Evolutionary conservation across 2,329 filamentous ascomycete genomes (phyloP).

Genomic region (Diaporthe sp.): DNA sequence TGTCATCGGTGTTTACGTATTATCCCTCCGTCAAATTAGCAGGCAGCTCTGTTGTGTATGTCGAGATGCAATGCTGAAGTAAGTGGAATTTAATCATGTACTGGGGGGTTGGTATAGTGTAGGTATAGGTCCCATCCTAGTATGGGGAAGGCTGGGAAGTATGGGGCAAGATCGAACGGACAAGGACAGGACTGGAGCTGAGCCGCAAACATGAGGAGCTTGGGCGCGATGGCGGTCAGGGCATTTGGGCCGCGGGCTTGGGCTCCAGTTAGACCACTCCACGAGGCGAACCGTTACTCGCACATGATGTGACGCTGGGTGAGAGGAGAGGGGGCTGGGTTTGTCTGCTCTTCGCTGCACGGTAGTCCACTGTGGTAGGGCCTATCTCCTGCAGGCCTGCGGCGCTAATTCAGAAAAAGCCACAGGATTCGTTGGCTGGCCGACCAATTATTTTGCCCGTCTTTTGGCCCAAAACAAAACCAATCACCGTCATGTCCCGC

Average conservation of each 20-base stretch:
- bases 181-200: slow-evolving; percentile 7
- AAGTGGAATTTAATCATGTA: slow-evolving; percentile 22
- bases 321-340: slow-evolving; percentile 10
- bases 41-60: slow-evolving; percentile 2
- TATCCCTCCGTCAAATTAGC: neutral
- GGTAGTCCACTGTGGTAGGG: neutral
- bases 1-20: slow-evolving; percentile 33
- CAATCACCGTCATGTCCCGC: neutral
- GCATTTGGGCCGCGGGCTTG: slow-evolving; percentile 4
- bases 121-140: slow-evolving; percentile 31
- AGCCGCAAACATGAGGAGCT: slow-evolving; percentile 19
- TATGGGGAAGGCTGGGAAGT: slow-evolving; percentile 38
- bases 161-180: slow-evolving; percentile 17
- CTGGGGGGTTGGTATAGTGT: slow-evolving; percentile 31
- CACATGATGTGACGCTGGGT: slow-evolving; percentile 18
- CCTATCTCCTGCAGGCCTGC: slow-evolving; percentile 8
- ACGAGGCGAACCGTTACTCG: slow-evolving; percentile 19
- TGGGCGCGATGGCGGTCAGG: slow-evolving; percentile 32
- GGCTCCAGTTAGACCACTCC: slow-evolving; percentile 26
- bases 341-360: slow-evolving; percentile 12
- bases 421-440: slow-evolving; percentile 26
- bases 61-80: slow-evolving; percentile 21
- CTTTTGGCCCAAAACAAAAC: slow-evolving; percentile 8
- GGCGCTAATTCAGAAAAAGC: slow-evolving; percentile 29
- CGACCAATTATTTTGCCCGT: slow-evolving; percentile 28